Evolutionary conservation across 345 rosid genomes (phyloP).

Genomic region (Camelina hispida): DNA sequence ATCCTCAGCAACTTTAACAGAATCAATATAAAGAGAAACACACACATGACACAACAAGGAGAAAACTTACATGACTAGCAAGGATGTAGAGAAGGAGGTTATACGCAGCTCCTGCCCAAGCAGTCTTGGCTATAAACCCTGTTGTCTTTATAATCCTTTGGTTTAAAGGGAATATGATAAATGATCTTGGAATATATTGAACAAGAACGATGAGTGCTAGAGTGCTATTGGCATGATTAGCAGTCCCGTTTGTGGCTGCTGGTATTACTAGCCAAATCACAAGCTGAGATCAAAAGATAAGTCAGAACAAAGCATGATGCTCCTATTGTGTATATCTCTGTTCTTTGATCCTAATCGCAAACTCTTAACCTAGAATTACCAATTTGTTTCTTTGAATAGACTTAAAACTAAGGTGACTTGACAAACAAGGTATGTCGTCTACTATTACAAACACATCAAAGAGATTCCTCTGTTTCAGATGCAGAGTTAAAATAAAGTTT

Average conservation of each 20-base stretch:
- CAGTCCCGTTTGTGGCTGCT: conserved; percentile 52
- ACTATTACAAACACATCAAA: no score
- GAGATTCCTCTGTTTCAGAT: no score
- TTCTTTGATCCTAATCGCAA: conserved; percentile 4
- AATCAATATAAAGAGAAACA: conserved; percentile 1
- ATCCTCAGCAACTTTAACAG: conserved; percentile 5
- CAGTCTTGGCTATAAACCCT: conserved; percentile 74
- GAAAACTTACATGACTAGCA: conserved; percentile 68
- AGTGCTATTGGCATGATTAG: conserved; percentile 70
- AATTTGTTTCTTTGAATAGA: background rate
- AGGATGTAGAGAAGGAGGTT: conserved; percentile 80
- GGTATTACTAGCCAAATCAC: conserved; percentile 77
- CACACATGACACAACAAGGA: background rate
- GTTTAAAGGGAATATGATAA: conserved; percentile 76
- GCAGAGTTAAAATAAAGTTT: no score
- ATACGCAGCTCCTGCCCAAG: conserved; percentile 90
- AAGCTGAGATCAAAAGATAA: conserved; percentile 51
- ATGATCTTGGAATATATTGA: conserved; percentile 81
- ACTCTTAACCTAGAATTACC: background rate
- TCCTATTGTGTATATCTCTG: background rate
- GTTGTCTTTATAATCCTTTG: conserved; percentile 70
- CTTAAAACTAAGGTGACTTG: no score
- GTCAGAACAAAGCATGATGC: conserved; percentile 30
- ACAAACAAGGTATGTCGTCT: no score
- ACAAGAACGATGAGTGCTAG: conserved; percentile 69